A percentile compares a stretch with the other conserved stretches of the same genome.
phyloP scores from a whole-genome alignment of 805 yeast species.

The Wickerhamiella kurtzmanii region DNA sequence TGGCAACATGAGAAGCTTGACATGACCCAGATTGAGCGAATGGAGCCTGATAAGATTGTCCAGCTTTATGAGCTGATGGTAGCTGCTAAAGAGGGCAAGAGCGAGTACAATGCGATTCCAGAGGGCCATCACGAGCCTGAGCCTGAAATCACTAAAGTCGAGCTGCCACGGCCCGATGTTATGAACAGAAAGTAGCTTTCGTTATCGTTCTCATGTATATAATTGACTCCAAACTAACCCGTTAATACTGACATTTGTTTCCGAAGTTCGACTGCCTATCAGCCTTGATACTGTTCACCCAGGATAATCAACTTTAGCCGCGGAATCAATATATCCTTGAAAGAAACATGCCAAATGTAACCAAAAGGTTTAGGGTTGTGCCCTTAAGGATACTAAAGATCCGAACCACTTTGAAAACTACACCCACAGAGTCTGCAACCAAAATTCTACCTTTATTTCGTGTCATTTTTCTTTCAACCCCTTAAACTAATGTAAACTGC shows the following conservation, averaged over 20 bases:
- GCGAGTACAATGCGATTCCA: constrained; percentile 26
- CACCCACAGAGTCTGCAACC: too few relatives aligned
- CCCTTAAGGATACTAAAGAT: too few relatives aligned
- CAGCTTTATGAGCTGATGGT: constrained; percentile 43
- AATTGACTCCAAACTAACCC: neutral
- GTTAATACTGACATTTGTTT: neutral
- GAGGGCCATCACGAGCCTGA: constrained; percentile 4
- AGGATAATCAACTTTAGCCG: too few relatives aligned
- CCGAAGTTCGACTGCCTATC: too few relatives aligned
- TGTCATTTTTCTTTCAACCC: too few relatives aligned
- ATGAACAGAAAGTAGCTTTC: neutral
- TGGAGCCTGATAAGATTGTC: constrained; percentile 82
- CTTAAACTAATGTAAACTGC: too few relatives aligned
- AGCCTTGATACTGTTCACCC: too few relatives aligned
- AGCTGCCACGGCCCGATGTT: constrained; percentile 1
- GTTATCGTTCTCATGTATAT: neutral
- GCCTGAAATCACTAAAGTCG: neutral
- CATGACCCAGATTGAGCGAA: constrained; percentile 52
- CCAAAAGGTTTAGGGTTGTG: too few relatives aligned
- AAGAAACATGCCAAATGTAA: too few relatives aligned
- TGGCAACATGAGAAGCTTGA: constrained; percentile 57
- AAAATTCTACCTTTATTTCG: too few relatives aligned
- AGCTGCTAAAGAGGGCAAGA: constrained; percentile 27
- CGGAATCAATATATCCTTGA: too few relatives aligned
- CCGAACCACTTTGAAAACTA: too few relatives aligned